Conservation (phyloP, 345 rosid species). For the Citrus australasica region DNA sequence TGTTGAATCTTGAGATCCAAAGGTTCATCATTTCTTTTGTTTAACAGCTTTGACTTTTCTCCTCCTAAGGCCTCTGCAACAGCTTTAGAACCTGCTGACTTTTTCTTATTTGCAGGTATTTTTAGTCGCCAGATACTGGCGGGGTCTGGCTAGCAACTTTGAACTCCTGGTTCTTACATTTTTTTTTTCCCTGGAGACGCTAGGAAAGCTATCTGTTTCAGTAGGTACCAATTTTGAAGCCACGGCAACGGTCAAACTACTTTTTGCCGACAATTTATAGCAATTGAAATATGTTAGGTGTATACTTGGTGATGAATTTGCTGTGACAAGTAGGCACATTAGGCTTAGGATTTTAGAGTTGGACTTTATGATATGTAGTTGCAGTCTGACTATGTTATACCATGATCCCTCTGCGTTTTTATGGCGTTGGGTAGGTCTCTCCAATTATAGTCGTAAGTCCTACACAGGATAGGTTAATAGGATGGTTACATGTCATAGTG, state of each 20-base stretch:
- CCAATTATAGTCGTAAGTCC: not conserved
- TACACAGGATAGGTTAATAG: too few relatives aligned
- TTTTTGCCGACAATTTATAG: not conserved
- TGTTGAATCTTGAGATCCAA: conserved; percentile 27
- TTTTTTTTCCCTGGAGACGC: too few relatives aligned
- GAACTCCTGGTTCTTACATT: not conserved
- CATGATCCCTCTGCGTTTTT: too few relatives aligned
- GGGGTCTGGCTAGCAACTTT: not conserved
- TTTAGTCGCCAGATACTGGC: not conserved
- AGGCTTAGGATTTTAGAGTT: too few relatives aligned
- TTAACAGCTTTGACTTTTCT: not conserved
- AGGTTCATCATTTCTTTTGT: conserved; percentile 5
- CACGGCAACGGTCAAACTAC: not conserved
- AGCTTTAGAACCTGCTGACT: conserved; percentile 7
- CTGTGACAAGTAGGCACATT: too few relatives aligned
- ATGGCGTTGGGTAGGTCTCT: too few relatives aligned
- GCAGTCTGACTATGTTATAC: too few relatives aligned
- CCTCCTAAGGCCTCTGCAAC: not conserved
- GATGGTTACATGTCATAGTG: not conserved
- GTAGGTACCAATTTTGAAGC: not conserved
- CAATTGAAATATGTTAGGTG: too few relatives aligned
- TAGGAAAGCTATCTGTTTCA: not conserved
- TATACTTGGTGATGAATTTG: too few relatives aligned
- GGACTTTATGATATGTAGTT: too few relatives aligned
- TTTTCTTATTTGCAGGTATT: not conserved